A percentile compares a stretch with the other conserved stretches of the same genome.
phyloP scores from a whole-genome alignment of 129 eudicot species.

The Saussurea involucrata region DNA sequence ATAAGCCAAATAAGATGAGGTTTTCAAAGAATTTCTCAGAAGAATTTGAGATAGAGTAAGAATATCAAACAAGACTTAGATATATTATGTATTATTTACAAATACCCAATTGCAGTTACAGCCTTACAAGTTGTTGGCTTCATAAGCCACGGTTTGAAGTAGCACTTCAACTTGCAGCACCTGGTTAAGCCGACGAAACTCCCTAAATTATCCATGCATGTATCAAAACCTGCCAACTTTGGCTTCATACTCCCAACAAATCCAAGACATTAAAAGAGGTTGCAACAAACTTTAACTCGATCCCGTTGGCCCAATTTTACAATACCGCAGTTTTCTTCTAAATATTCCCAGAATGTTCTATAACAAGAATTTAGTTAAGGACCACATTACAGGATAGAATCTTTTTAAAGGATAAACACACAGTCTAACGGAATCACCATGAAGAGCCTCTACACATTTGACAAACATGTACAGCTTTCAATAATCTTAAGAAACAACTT shows the following conservation, averaged over 20 bases:
- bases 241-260: not conserved
- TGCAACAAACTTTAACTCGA: not conserved
- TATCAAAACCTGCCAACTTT: too few relatives aligned
- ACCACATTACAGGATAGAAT: not conserved
- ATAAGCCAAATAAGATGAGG: not conserved
- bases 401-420: not conserved
- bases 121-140: not conserved
- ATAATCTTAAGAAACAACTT: not conserved
- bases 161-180: too few relatives aligned
- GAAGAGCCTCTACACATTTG: not conserved
- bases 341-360: not conserved
- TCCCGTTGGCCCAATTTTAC: too few relatives aligned
- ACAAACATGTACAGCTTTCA: not conserved
- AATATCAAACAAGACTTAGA: too few relatives aligned
- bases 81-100: not conserved
- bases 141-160: not conserved
- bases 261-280: too few relatives aligned
- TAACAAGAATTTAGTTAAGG: not conserved
- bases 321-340: not conserved
- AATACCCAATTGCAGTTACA: too few relatives aligned
- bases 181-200: not conserved
- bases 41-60: not conserved
- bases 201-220: not conserved
- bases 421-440: not conserved
- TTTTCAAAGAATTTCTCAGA: not conserved